Base-by-base conservation (phyloP, 1,284 basidiomycete genomes). In the Fomitopsis palustris region DNA sequence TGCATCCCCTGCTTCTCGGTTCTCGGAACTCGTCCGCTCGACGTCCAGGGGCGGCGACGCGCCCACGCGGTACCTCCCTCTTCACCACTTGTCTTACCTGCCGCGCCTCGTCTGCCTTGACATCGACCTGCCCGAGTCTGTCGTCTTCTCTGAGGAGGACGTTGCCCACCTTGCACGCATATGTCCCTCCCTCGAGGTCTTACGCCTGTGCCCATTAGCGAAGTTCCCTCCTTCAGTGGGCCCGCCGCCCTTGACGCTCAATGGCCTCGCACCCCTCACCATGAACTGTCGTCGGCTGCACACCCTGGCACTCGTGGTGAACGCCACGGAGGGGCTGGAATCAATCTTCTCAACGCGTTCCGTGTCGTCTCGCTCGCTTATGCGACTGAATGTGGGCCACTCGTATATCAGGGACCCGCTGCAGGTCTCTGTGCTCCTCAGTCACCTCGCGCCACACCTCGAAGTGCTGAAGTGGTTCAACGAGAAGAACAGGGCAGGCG, bases 51-150 rank as follows among this genome's bases (percentile, higher is more conserved):
- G 79, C 17, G 87, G 87, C 55, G 63, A 72, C 51, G 56, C 65
- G 9, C 67, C 69, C 5, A 61, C 71, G 57, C 78, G 76, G 29
- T 81, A 81, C 61, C 79, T 91, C 35, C 80, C 86, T 19, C 77
- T 91, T 54, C 80, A 84, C 60, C 74, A 82, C 61, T 70, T 91
- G n/a, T 74, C 75, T 23, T 74, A 74, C 53, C 77, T 91, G 38
- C 81, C 83, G 23, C 68, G 69, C 37, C 77, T 91, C 58, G 67
- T 75, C 41, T 81, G 83, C 23, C 76, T 91, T 45, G 88, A 90
- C 55, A 80, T 91, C 61, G 89, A 91, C 69, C 83, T 91, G 55
- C 87, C 88, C 17, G 86, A 90, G 68, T 89, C 87, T 6, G 77
- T 83, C 53, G 74, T 88, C 60, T 85, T 91, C 73, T 75, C 78